Evolutionary conservation across 768 basidiomycete genomes (phyloP), one percentile per base, ranked within the genome.

Genomic region (Podaxis rugospora): DNA sequence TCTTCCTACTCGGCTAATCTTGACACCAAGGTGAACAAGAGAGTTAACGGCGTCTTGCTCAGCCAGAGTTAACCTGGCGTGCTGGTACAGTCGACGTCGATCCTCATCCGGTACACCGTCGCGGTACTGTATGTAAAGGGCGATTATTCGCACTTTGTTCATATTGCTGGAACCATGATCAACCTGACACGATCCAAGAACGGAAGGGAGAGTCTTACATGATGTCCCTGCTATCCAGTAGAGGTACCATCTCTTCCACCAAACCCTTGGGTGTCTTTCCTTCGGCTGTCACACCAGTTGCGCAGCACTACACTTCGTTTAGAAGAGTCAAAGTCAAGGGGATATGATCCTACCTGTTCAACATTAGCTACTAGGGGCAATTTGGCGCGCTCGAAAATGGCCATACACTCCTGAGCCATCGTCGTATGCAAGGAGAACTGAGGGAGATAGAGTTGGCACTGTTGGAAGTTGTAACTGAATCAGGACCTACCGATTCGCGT

Each of bases 41-140:
- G 93, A 89, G 71, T 97, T 96, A 46, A 98, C 81, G 27, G 93
- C 92, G 68, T 98, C 97, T 74, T 96, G 93, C 67, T 99, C 96
- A 3, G 92, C 80, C 59, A 95, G 73, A 4, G 86, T 84, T 44
- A 99, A 76, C 47, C 93, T 82, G 18, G 96, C 97, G 71, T 99
- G 97, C 69, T 98, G 95, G 72, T 95, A 98, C 60, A 99, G 73
- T 60, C 97, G 81, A 62, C 95, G 85, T 58, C 93, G 87, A 74
- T 99, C 97, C 70, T 98, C 97, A 55, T 98, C 95, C n/a, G 97
- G 95, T 18, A 98, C 96, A 40, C 97, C 97, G 67, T 98, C 97
- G 28, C 95, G 88, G 72, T 88, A 83, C 71, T 96, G 88, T 66
- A 98, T 92, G 71, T 98, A 99, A 28, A 98, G 79, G 16, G 96